Evolutionary conservation across 2,329 filamentous ascomycete species (phyloP), one percentile per base, ranked within the genome.

Genomic region (Hirsutella minnesotensis): DNA sequence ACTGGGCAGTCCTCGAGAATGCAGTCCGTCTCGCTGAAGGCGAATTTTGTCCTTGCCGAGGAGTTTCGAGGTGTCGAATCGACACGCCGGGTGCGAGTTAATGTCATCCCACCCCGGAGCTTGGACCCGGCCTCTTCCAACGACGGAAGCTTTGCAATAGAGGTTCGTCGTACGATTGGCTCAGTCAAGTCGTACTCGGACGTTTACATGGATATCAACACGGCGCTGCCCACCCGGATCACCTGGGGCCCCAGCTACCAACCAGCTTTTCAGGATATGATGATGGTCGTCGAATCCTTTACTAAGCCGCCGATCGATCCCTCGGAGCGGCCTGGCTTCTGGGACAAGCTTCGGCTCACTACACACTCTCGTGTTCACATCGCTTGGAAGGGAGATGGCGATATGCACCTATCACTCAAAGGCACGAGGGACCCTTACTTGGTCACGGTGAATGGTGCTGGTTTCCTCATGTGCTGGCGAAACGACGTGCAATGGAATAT

Each of bases 191-290:
- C 88, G 0, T 98, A 92, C 58, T 95, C 92, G 0, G 84, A 96
- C 56, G 89, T 95, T 61, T 78, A 76, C 29, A 73, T 98, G 53
- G 86, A 95, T 49, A 89, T 98, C 61, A 95, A 96, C 60, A 95
- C 90, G 2, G 84, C 82, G 42, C 78, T 90, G 45, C 86, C 94
- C 2, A 98, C 92, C 1, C 80, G 86, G 37, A 90, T 98, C 42
- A 95, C 90, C 0, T 98, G 92, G 94, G 89, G 89, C 8, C 89
- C 92, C 38, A 95, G 89, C 2, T 98, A 96, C 56, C 94, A 98
- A 56, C 92, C 94, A 22, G 90, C 90, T 2, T 90, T 98, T 39
- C 92, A 98, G 60, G 94, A 98, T 57, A 95, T 96, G 84, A 98
- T 98, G 92, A 95, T 96, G 76, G 89, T 89, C 21, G 85, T 98